Conservation (phyloP, 805 yeast species). For the Suhomyces pyralidae region DNA sequence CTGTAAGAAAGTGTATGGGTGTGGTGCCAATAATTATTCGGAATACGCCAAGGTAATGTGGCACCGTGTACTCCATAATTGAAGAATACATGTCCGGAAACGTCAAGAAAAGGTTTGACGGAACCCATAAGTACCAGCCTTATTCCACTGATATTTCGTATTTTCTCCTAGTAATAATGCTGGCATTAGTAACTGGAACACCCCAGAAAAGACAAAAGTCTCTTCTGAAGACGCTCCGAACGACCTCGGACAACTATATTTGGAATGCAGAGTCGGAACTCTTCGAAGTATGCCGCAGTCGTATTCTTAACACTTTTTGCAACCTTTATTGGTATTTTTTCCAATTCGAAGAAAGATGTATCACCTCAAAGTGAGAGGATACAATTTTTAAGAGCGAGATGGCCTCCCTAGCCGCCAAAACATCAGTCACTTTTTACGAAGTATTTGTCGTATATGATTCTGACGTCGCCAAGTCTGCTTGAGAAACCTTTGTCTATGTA, state of each 20-base stretch:
- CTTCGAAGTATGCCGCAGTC: background rate
- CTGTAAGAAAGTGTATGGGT: too few relatives aligned
- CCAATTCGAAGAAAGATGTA: too few relatives aligned
- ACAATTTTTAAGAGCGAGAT: background rate
- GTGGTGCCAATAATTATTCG: too few relatives aligned
- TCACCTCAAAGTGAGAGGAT: background rate
- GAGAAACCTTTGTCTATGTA: constrained; percentile 38
- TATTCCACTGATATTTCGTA: too few relatives aligned
- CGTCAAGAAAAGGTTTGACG: background rate
- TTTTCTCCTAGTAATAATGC: background rate
- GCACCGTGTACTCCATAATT: too few relatives aligned
- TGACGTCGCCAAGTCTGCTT: constrained; percentile 11
- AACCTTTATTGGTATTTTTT: background rate
- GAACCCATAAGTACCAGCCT: background rate
- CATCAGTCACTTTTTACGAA: constrained; percentile 3
- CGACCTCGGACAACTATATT: background rate
- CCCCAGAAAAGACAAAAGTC: background rate
- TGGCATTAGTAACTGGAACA: background rate
- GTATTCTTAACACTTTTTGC: background rate
- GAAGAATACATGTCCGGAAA: too few relatives aligned
- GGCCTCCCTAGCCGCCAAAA: background rate
- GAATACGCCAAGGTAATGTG: too few relatives aligned
- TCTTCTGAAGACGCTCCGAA: too few relatives aligned
- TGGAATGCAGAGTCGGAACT: background rate
- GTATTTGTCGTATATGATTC: constrained; percentile 18